Evolutionary conservation across 1,284 basidiomycete species (phyloP).

Genomic region (Rhodotorula glutinis): DNA sequence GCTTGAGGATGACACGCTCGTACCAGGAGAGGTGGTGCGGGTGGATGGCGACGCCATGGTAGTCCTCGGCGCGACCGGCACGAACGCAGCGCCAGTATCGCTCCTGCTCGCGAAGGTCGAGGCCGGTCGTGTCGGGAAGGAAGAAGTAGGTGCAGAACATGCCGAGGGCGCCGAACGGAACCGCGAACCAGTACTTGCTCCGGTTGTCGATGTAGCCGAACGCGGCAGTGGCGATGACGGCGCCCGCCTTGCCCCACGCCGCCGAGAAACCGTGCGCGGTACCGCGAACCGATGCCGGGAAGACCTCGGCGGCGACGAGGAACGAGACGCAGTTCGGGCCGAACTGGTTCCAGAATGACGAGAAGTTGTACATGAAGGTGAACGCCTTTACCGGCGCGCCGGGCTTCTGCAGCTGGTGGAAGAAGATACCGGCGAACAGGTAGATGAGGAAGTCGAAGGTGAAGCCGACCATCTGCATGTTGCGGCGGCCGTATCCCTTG

Average conservation of each 20-base stretch:
- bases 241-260: slow-evolving; percentile 50
- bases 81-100: slow-evolving; percentile 56
- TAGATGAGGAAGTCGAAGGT: slow-evolving; percentile 49
- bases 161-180: slow-evolving; percentile 56
- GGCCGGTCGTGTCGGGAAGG: slow-evolving; percentile 55
- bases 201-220: slow-evolving; percentile 48
- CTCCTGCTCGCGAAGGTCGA: slow-evolving; percentile 58
- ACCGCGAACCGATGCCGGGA: slow-evolving; percentile 48
- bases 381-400: slow-evolving; percentile 44
- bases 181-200: slow-evolving; percentile 55
- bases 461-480: slow-evolving; percentile 53
- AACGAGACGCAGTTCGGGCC: slow-evolving; percentile 52
- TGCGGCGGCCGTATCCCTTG: slow-evolving; percentile 50
- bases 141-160: slow-evolving; percentile 53
- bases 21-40: slow-evolving; percentile 54
- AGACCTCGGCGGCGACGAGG: slow-evolving; percentile 47
- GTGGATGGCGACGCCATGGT: slow-evolving; percentile 58
- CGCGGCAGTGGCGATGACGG: slow-evolving; percentile 47
- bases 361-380: slow-evolving; percentile 39
- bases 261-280: slow-evolving; percentile 50
- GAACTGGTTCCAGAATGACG: slow-evolving; percentile 32
- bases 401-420: slow-evolving; percentile 46
- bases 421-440: slow-evolving; percentile 49
- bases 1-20: slow-evolving; percentile 53
- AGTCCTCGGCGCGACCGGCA: slow-evolving; percentile 52